These are phyloP conservation scores for Eucommia ulmoides DNA, from an alignment of 257 asterid genomes.

Conservation along the genomic window DNA sequence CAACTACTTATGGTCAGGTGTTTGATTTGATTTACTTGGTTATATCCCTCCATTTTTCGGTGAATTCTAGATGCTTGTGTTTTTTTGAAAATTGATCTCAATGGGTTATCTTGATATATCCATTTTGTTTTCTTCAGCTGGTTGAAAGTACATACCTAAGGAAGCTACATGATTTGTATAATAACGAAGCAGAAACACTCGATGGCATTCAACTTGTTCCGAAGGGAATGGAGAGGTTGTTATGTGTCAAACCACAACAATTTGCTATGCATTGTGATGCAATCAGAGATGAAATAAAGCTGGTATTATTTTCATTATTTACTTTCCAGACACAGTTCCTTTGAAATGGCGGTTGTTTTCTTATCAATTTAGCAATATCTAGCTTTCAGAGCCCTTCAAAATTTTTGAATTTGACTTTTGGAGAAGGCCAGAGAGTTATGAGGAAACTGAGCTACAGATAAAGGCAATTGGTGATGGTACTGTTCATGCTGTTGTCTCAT, in stretches of 20 bases:
- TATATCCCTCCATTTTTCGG: too few species aligned
- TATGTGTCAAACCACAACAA: constrained; percentile 49
- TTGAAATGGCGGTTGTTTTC: not conserved
- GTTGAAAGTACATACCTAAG: constrained; percentile 61
- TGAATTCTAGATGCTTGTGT: too few species aligned
- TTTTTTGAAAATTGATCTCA: too few species aligned
- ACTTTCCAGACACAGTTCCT: not conserved
- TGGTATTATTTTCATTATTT: constrained; percentile 32
- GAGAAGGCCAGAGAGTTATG: constrained; percentile 75
- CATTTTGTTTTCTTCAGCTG: constrained; percentile 33
- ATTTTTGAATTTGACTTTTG: constrained; percentile 90
- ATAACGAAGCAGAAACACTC: constrained; percentile 45
- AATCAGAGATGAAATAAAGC: constrained; percentile 50
- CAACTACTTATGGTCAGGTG: constrained; percentile 90
- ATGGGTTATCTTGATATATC: too few species aligned
- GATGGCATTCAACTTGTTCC: constrained; percentile 74
- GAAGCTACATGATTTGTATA: constrained; percentile 60
- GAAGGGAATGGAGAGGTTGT: constrained; percentile 31
- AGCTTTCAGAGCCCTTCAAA: constrained; percentile 94
- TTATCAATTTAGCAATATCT: too few species aligned
- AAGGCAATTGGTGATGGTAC: constrained; percentile 68
- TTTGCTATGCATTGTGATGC: constrained; percentile 86
- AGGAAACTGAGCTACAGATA: constrained; percentile 49
- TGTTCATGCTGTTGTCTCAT: constrained; percentile 84
- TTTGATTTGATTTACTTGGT: too few species aligned